These are phyloP conservation scores for Staphylotrichum longicolle DNA, from an alignment of 495 filamentous ascomycete genomes.

Conservation along the genomic window DNA sequence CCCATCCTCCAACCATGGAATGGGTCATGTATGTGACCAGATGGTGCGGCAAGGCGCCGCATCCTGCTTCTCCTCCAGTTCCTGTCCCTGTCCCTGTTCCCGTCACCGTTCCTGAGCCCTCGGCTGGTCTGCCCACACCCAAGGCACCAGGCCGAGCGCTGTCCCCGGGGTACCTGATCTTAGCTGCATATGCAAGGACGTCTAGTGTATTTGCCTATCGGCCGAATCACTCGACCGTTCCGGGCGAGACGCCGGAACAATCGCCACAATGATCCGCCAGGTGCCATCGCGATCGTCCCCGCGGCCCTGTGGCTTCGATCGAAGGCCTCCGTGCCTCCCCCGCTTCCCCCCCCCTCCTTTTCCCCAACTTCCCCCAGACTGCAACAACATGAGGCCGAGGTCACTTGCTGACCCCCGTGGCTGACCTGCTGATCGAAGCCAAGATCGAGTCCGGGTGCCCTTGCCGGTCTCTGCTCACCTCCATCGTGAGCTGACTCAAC, in stretches of 20 bases:
- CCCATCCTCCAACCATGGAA: neutral
- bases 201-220: slow-evolving; percentile 16
- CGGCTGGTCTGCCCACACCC: neutral
- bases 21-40: neutral
- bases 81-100: neutral
- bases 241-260: slow-evolving; percentile 22
- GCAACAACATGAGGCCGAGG: slow-evolving; percentile 11
- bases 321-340: neutral
- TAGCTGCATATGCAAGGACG: slow-evolving; percentile 17
- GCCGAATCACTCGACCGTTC: slow-evolving; percentile 18
- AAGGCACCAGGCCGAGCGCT: neutral
- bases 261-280: slow-evolving; percentile 21
- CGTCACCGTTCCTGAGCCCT: neutral
- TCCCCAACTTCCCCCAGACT: slow-evolving; percentile 9
- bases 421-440: slow-evolving; percentile 13
- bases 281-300: slow-evolving; percentile 8
- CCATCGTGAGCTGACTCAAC: neutral
- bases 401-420: slow-evolving; percentile 13
- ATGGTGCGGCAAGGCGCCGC: slow-evolving; percentile 5
- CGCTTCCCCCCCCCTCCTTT: slow-evolving; percentile 3
- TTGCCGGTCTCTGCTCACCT: slow-evolving; percentile 14
- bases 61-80: neutral
- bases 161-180: neutral
- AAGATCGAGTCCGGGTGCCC: slow-evolving; percentile 13
- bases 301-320: slow-evolving; percentile 12